Conservation (phyloP, 2,329 filamentous ascomycete species). For the Aspergillus costaricaensis region DNA sequence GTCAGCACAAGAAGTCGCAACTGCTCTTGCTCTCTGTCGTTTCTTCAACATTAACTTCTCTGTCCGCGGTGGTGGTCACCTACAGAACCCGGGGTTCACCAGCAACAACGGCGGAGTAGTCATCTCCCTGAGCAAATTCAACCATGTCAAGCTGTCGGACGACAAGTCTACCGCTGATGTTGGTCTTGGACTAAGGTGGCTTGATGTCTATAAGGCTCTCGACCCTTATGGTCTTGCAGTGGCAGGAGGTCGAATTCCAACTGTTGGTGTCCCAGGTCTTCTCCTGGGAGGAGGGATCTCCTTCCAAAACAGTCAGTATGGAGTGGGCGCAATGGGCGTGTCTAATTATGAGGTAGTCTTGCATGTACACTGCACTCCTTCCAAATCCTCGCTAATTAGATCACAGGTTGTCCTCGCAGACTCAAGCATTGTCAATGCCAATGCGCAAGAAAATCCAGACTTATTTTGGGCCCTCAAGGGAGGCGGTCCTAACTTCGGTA, state of each 20-base stretch:
- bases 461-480: constrained; percentile 36
- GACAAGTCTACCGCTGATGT: constrained; percentile 44
- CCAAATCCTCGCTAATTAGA: background rate
- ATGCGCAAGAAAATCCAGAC: constrained; percentile 23
- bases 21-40: constrained; percentile 2
- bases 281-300: constrained; percentile 41
- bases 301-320: constrained; percentile 19
- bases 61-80: constrained; percentile 16
- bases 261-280: constrained; percentile 50
- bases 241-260: constrained; percentile 47
- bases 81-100: constrained; percentile 19
- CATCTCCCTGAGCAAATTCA: constrained; percentile 51
- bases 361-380: background rate
- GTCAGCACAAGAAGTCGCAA: constrained; percentile 4
- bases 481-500: constrained; percentile 32
- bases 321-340: constrained; percentile 15
- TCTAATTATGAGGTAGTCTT: constrained; percentile 17
- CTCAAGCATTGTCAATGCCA: constrained; percentile 17
- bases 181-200: constrained; percentile 51
- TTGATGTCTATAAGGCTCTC: constrained; percentile 44
- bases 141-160: constrained; percentile 34
- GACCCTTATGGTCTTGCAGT: constrained; percentile 45
- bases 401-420: constrained; percentile 20
- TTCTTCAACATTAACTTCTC: constrained; percentile 8
- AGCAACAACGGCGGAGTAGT: constrained; percentile 43